phyloP scores from a whole-genome alignment of 306 rosid genomes.

The Rosa rugosa region DNA sequence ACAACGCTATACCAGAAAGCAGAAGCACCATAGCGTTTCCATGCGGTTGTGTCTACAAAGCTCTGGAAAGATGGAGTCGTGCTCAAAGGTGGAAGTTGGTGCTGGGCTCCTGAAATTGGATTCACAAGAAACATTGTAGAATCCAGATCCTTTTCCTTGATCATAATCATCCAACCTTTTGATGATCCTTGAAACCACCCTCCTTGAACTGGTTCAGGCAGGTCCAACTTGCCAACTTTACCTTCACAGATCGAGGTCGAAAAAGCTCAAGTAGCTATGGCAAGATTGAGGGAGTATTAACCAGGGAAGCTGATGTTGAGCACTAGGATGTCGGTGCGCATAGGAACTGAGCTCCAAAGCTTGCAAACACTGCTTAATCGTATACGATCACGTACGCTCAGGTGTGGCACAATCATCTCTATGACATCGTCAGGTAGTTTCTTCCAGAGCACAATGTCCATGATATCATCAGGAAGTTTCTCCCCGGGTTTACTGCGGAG shows the following conservation, averaged over 20 bases:
- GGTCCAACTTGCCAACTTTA: neutral
- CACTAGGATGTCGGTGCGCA: neutral
- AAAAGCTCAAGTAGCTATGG: neutral
- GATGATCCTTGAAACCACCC: neutral
- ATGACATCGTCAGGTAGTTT: neutral
- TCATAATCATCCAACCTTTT: neutral
- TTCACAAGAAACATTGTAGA: neutral
- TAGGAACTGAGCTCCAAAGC: neutral
- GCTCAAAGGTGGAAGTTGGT: neutral
- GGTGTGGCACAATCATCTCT: neutral
- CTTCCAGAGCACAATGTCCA: neutral
- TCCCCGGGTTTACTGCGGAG: neutral
- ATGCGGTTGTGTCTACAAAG: neutral
- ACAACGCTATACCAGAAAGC: neutral
- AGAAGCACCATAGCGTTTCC: neutral
- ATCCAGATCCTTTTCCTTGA: neutral
- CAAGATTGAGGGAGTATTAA: neutral
- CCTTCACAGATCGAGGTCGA: neutral
- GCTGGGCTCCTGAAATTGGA: neutral
- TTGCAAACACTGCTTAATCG: neutral
- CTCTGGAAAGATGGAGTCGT: neutral
- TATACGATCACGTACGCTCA: neutral
- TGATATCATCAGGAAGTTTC: too few species aligned
- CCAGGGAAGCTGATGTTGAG: neutral
- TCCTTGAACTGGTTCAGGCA: neutral